Base-by-base conservation (phyloP, 1,284 basidiomycete species). In the Apiotrichum gracile region DNA sequence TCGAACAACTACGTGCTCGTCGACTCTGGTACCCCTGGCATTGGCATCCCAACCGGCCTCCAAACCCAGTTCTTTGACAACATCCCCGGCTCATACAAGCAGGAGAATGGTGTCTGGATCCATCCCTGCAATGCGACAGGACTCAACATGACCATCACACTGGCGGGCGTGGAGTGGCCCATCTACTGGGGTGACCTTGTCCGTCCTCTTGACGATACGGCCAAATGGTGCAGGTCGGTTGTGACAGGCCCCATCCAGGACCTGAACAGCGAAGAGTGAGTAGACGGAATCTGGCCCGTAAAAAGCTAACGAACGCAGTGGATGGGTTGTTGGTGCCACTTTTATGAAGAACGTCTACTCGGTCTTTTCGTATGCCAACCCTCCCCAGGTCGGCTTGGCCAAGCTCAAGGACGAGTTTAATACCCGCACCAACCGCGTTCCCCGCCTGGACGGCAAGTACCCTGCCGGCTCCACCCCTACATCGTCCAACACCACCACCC, bases 71-170 rank as follows among this genome's bases (percentile, higher is more conserved):
- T 53, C 45, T 48, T 47, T 38, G 31, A 29, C 4, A 17, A 14
- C 22, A 38, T 54, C 46, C 29, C 45, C 12, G 45, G 45, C 16
- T 39, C 55, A n/a, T 9, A n/a, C 1, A 9, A 8, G 19, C 5
- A 38, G 17, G 37, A 38, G 3, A 21, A 10, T 2, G 37, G 37
- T 19, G 37, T 38, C 19, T 38, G 37, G 37, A 2, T 21, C 19
- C n/a, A 21, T 5, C 37, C 19, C 1, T 38, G 37, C 37, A 38
- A 38, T 10, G 9, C 37, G 6, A 2, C 37, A 10, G 37, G 37
- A 10, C 37, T 38, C 37, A 38, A 38, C 51, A 78, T 91, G 22
- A 71, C 82, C 1, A 68, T 97, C 54, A 81, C 82, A 0, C 96
- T 96, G 66, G 51, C 26, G 3, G 49, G 51, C 19, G 9, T 19